phyloP scores from a whole-genome alignment of 2,329 filamentous ascomycete genomes.

The Aspergillus phoenicis region DNA sequence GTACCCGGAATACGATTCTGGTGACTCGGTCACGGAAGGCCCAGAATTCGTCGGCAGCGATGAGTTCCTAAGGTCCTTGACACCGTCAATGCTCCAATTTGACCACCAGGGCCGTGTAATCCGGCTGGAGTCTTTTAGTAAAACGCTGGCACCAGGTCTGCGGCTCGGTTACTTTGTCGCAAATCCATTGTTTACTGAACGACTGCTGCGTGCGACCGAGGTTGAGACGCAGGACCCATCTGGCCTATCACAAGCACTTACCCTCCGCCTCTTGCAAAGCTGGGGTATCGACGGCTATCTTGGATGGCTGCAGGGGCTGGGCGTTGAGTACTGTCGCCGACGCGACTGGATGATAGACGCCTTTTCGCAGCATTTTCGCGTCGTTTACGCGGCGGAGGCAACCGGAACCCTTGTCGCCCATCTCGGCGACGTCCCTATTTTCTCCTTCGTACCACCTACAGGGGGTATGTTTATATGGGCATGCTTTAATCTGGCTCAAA shows the following conservation, averaged over 20 bases:
- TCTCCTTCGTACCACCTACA: background rate
- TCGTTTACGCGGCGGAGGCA: background rate
- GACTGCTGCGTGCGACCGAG: background rate
- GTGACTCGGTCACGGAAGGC: background rate
- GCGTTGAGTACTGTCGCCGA: background rate
- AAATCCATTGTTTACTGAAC: background rate
- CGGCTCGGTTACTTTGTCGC: background rate
- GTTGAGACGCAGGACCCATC: background rate
- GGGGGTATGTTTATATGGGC: constrained; percentile 1
- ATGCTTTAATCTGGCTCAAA: background rate
- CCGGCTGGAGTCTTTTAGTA: background rate
- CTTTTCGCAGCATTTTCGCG: background rate
- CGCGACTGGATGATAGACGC: background rate
- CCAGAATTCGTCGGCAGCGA: background rate
- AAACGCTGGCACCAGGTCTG: background rate
- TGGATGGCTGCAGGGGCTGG: background rate
- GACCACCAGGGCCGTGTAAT: background rate
- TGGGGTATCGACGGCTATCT: background rate
- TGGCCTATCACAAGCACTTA: background rate
- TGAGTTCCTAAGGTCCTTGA: background rate
- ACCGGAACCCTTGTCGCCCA: background rate
- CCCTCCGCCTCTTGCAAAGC: background rate
- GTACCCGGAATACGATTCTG: background rate
- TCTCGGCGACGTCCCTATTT: background rate
- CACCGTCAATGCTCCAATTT: background rate